Evolutionary conservation across 2,329 filamentous ascomycete genomes (phyloP).

Genomic region (Leptographium flavum): DNA sequence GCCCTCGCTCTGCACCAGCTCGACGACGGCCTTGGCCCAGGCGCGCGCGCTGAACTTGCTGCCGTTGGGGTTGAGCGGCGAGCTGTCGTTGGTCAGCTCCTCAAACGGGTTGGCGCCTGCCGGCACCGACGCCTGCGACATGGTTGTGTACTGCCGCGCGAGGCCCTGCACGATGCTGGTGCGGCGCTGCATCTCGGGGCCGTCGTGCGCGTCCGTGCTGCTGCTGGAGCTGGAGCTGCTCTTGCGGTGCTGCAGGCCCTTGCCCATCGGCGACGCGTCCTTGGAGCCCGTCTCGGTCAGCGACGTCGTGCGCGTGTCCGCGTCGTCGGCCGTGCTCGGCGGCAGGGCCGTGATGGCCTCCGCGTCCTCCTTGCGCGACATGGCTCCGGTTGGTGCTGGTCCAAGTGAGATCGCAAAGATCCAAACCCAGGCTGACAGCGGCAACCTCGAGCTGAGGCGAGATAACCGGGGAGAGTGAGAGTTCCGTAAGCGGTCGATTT

Average conservation of each 20-base stretch:
- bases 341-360: not conserved
- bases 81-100: slow-evolving; percentile 21
- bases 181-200: slow-evolving; percentile 34
- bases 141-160: slow-evolving; percentile 38
- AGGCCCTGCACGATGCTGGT: slow-evolving; percentile 39
- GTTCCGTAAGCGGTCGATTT: too few relatives aligned
- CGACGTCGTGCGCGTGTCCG: slow-evolving; percentile 21
- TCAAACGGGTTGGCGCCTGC: slow-evolving; percentile 34
- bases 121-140: slow-evolving; percentile 20
- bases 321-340: slow-evolving; percentile 12
- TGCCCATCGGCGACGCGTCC: slow-evolving; percentile 2
- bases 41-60: slow-evolving; percentile 34
- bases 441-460: not conserved
- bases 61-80: slow-evolving; percentile 33
- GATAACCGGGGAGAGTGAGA: not conserved
- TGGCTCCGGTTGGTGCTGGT: too few relatives aligned
- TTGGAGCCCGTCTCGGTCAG: slow-evolving; percentile 19
- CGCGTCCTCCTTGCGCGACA: slow-evolving; percentile 11
- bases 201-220: slow-evolving; percentile 21
- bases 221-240: slow-evolving; percentile 14
- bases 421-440: too few relatives aligned
- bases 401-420: too few relatives aligned
- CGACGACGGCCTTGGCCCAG: slow-evolving; percentile 47
- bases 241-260: slow-evolving; percentile 16
- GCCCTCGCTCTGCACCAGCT: slow-evolving; percentile 35